A percentile compares a stretch with the other conserved stretches of the same genome.
phyloP scores from a whole-genome alignment of 768 basidiomycete genomes.

The Hygrophorus russula region DNA sequence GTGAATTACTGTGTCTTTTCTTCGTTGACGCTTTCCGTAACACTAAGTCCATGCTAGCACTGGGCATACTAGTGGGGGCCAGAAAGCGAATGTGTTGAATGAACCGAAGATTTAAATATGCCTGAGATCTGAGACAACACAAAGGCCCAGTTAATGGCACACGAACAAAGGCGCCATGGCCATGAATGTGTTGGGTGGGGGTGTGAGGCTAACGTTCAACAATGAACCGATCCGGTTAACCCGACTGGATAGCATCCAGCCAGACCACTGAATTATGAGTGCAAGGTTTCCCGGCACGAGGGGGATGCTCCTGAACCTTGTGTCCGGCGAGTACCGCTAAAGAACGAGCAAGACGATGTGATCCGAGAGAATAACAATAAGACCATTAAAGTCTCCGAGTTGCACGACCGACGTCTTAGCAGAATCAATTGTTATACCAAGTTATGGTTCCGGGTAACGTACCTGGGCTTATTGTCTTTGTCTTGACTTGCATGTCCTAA shows the following conservation, averaged over 20 bases:
- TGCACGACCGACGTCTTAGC: not conserved
- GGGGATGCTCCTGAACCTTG: not conserved
- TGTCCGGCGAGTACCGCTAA: no score
- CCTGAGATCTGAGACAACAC: not conserved
- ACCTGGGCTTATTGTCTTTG: slow-evolving; percentile 32
- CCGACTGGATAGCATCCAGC: no score
- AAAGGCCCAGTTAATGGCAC: not conserved
- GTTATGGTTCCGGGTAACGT: slow-evolving; percentile 10
- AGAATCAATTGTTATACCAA: not conserved
- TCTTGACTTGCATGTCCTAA: slow-evolving; percentile 6
- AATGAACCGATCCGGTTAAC: not conserved
- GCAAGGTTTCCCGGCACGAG: slow-evolving; percentile 3
- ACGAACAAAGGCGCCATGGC: not conserved
- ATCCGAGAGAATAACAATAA: slow-evolving; percentile 5
- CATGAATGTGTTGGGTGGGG: not conserved
- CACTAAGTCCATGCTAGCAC: not conserved
- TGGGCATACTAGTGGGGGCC: not conserved
- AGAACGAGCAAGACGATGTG: not conserved
- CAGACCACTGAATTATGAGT: no score
- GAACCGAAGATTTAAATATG: slow-evolving; percentile 8
- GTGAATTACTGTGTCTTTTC: slow-evolving; percentile 9
- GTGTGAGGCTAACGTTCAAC: not conserved
- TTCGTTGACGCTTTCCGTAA: slow-evolving; percentile 3
- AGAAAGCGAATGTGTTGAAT: not conserved
- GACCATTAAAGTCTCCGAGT: not conserved